phyloP scores from a whole-genome alignment of 2,329 filamentous ascomycete species.

The Phyllosticta citribraziliensis region DNA sequence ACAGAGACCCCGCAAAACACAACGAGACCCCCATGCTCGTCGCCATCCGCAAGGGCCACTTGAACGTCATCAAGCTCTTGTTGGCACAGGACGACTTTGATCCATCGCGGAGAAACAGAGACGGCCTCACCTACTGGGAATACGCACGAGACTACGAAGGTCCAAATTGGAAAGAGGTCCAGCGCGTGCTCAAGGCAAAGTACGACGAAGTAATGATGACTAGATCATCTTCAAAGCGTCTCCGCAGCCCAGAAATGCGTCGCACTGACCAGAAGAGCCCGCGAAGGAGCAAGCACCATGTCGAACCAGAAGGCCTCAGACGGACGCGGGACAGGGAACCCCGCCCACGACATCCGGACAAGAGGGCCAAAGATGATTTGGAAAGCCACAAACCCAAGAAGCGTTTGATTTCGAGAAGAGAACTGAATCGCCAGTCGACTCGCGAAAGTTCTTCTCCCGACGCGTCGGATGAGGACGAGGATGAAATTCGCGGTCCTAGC shows the following conservation, averaged over 20 bases:
- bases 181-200: conserved; percentile 65
- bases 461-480: conserved; percentile 26
- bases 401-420: conserved; percentile 26
- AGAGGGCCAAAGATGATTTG: background rate
- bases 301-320: conserved; percentile 16
- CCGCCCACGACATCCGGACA: conserved; percentile 1
- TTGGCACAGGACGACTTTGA: conserved; percentile 72
- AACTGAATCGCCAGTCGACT: conserved; percentile 22
- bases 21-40: conserved; percentile 88
- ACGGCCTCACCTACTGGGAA: conserved; percentile 76
- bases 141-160: conserved; percentile 74
- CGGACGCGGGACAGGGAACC: conserved; percentile 22
- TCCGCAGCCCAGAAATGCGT: conserved; percentile 10
- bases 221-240: conserved; percentile 1
- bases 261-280: conserved; percentile 23
- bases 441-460: conserved; percentile 14
- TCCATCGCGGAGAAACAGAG: conserved; percentile 62
- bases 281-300: conserved; percentile 13
- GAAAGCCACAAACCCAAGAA: conserved; percentile 13
- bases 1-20: conserved; percentile 60
- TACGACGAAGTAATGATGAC: conserved; percentile 48
- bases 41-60: conserved; percentile 79
- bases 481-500: conserved; percentile 21
- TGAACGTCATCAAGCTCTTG: conserved; percentile 73
- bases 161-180: conserved; percentile 83